phyloP scores from a whole-genome alignment of 2,329 filamentous ascomycete species.

The Penicillium sp. region DNA sequence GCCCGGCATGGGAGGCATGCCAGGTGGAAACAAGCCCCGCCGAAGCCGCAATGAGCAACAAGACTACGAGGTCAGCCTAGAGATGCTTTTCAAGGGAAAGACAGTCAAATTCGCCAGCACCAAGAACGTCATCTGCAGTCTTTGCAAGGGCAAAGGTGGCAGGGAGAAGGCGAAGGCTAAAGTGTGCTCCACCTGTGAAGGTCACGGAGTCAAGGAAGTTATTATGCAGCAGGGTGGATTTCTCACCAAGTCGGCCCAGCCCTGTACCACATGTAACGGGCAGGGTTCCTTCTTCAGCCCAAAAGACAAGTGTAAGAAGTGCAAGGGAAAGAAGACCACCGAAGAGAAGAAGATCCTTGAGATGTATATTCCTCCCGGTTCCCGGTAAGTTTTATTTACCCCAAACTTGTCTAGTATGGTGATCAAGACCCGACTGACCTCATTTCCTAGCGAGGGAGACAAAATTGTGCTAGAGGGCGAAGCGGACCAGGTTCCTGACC shows the following conservation, averaged over 20 bases:
- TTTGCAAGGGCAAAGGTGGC: slow-evolving; percentile 86
- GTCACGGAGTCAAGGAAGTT: slow-evolving; percentile 75
- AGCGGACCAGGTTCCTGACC: slow-evolving; percentile 87
- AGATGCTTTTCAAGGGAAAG: slow-evolving; percentile 98
- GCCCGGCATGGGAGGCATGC: slow-evolving; percentile 45
- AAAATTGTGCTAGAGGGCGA: slow-evolving; percentile 89
- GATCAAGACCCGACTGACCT: slow-evolving; percentile 7
- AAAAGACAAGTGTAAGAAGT: slow-evolving; percentile 98
- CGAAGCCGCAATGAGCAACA: slow-evolving; percentile 85
- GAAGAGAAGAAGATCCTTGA: slow-evolving; percentile 93
- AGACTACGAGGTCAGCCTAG: slow-evolving; percentile 85
- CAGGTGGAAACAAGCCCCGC: slow-evolving; percentile 52
- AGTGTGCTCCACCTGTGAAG: slow-evolving; percentile 82
- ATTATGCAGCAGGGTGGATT: slow-evolving; percentile 85
- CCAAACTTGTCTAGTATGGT: neutral
- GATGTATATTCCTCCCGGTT: slow-evolving; percentile 90
- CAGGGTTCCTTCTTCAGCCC: slow-evolving; percentile 88
- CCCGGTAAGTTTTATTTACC: slow-evolving; percentile 54
- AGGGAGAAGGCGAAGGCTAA: slow-evolving; percentile 89
- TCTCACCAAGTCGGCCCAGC: slow-evolving; percentile 76
- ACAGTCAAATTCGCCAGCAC: slow-evolving; percentile 95
- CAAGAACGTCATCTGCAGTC: slow-evolving; percentile 86
- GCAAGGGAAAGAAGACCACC: slow-evolving; percentile 87
- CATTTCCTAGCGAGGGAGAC: slow-evolving; percentile 68
- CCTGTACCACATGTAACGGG: slow-evolving; percentile 83